Base-by-base conservation (phyloP, 1,284 basidiomycete genomes). In the Cutaneotrichosporon cyanovorans region DNA sequence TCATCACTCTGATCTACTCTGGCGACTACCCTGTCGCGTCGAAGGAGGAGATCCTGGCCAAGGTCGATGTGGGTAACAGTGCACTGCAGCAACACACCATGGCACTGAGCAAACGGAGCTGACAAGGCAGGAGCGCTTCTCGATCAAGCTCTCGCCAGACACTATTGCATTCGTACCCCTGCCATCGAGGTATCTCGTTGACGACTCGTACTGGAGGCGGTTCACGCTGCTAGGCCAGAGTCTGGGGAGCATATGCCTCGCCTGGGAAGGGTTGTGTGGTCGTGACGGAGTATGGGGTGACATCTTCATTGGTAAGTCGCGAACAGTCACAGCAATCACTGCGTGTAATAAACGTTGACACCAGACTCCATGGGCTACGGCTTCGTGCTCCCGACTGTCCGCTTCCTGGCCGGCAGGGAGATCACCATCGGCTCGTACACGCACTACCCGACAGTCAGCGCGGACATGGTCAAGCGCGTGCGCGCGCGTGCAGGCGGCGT, bases 321-420 rank as follows among this genome's bases (percentile, higher is more conserved):
- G n/a, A n/a, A n/a, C n/a, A n/a, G n/a, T n/a, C n/a, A n/a, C n/a
- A n/a, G n/a, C n/a, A 25, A 5, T 2, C 5, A 1, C 1, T 1
- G 16, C 4, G 9, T 19, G 33, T 9, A 20, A 21, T 8, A 14
- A 18, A 7, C 25, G 40, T 33, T 50, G 37, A 50, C 36, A 5
- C 3, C 56, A 93, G 92, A 98, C 66, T 91, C 92, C 0, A 97
- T 97, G 91, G 93, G 95, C 20, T 96, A 95, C 62, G 90, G 89
- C 0, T 97, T 97, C 63, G 87, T 88, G 0, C 91, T 87, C 62
- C 87, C 85, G 3, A 72, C 87, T 12, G 83, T 89, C 3, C 74
- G 79, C 5, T 69, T 80, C 32, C 67, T 93, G 5, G 55, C 68
- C 11, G 48, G 68, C 7, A 75, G 76, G 4, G 68, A 75, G 10